phyloP scores from a whole-genome alignment of 2,329 filamentous ascomycete species.

The Leptoxyphium fumago region DNA sequence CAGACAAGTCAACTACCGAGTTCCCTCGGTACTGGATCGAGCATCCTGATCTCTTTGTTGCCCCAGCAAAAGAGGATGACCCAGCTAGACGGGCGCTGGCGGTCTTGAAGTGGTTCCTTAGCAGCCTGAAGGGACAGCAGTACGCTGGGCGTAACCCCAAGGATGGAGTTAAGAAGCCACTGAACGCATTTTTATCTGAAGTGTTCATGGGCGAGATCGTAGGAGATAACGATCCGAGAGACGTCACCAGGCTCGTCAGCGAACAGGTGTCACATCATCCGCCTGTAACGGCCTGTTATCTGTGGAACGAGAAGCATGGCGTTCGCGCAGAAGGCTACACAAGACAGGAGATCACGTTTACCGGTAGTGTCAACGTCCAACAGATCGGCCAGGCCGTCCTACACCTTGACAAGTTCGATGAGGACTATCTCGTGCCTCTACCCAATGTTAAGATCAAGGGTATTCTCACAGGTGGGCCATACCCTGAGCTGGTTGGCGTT shows the following conservation, averaged over 20 bases:
- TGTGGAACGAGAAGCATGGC: slow-evolving; percentile 30
- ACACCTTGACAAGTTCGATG: slow-evolving; percentile 28
- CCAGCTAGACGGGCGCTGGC: slow-evolving; percentile 28
- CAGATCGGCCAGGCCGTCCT: slow-evolving; percentile 32
- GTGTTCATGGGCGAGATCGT: slow-evolving; percentile 28
- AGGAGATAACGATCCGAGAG: slow-evolving; percentile 22
- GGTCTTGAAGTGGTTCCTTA: slow-evolving; percentile 36
- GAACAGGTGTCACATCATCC: slow-evolving; percentile 35
- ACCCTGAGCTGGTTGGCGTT: slow-evolving; percentile 28
- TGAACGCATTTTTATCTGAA: slow-evolving; percentile 37
- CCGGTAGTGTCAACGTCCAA: slow-evolving; percentile 29
- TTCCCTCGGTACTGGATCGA: slow-evolving; percentile 34
- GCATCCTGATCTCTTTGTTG: slow-evolving; percentile 30
- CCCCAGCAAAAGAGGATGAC: slow-evolving; percentile 27
- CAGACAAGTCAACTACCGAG: slow-evolving; percentile 30
- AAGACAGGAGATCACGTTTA: slow-evolving; percentile 32
- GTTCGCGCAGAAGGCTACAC: slow-evolving; percentile 32
- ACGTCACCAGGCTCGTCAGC: slow-evolving; percentile 26
- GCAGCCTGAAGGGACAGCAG: slow-evolving; percentile 32
- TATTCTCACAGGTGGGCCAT: slow-evolving; percentile 27
- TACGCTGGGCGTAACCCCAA: slow-evolving; percentile 29
- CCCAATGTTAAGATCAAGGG: slow-evolving; percentile 33
- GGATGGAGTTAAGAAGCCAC: slow-evolving; percentile 34
- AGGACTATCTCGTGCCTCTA: slow-evolving; percentile 31
- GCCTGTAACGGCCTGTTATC: slow-evolving; percentile 32